Evolutionary conservation across 1,284 basidiomycete species (phyloP), one percentile per base, ranked within the genome.

Genomic region (Sanghuangporus sanghuang): DNA sequence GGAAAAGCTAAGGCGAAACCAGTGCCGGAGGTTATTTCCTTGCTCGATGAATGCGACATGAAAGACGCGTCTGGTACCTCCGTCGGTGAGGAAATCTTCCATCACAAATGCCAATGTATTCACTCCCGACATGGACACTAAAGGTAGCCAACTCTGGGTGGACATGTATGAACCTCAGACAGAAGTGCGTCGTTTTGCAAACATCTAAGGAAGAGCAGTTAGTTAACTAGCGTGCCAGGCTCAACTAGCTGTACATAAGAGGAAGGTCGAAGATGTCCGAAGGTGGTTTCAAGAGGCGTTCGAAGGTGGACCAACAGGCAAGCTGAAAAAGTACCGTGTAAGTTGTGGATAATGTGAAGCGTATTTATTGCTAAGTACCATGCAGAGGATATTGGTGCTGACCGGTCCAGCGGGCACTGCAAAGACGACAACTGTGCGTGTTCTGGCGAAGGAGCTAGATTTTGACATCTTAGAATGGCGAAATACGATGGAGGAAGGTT

Each of bases 331-430:
- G 70, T 95, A 95, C 74, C 83, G 92, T 46, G 93, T 95, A 67
- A 59, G 87, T 78, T 8, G 7, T 67, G 40, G 56, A 14, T 44
- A 35, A 35, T n/a, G 60, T 16, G 50, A 46, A 53, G 32, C 48
- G 7, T 9, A 27, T 38, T 53, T 16, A 46, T 60, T 5, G 59
- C 50, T 54, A 46, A 56, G 42, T 38, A 23, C 36, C 18, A 18
- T 49, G 9, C 67, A 95, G 94, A 83, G 93, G 44, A 85, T 99
- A 23, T 82, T 98, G 1, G 85, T 87, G 0, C 77, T 99, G 7
- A 92, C 92, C 1, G 96, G 97, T 1, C 93, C 94, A 0, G 89
- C 95, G 7, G 97, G 96, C 0, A 85, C 88, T 0, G 96, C 87
- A 0, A 99, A 99, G 78, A 96, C 96, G 0, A 84, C 94, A 0